Conservation (phyloP, 257 asterid genomes). For the Nicotiana undulata region DNA sequence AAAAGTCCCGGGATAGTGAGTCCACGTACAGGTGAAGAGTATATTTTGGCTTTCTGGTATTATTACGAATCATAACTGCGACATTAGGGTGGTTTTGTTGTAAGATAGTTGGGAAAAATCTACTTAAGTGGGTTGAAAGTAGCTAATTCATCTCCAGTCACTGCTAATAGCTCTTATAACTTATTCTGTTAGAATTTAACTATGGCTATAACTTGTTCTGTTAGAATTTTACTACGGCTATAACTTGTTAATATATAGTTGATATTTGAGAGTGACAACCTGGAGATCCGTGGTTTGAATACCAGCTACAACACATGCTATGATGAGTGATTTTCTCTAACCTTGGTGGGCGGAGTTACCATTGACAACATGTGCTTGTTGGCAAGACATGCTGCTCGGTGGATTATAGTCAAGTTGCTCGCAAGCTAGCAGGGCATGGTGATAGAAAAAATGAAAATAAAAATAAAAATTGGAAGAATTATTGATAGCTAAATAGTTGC, state of each 20-base stretch:
- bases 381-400: not conserved
- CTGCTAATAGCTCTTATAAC: not conserved
- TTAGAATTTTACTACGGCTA: not conserved
- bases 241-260: not conserved
- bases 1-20: slow-evolving; percentile 45
- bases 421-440: not conserved
- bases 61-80: not conserved
- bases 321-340: not conserved
- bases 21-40: slow-evolving; percentile 66
- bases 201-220: not conserved
- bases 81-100: not conserved
- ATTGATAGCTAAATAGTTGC: too few species aligned
- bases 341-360: not conserved
- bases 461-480: not conserved
- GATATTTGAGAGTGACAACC: not conserved
- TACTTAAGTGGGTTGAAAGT: not conserved
- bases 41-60: not conserved
- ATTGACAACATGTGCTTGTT: not conserved
- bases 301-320: not conserved
- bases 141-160: not conserved
- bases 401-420: not conserved
- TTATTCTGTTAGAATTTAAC: not conserved
- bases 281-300: not conserved
- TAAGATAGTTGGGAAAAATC: not conserved
- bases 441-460: not conserved